Evolutionary conservation across 345 rosid genomes (phyloP).

Genomic region (Diplotaxis tenuifolia): DNA sequence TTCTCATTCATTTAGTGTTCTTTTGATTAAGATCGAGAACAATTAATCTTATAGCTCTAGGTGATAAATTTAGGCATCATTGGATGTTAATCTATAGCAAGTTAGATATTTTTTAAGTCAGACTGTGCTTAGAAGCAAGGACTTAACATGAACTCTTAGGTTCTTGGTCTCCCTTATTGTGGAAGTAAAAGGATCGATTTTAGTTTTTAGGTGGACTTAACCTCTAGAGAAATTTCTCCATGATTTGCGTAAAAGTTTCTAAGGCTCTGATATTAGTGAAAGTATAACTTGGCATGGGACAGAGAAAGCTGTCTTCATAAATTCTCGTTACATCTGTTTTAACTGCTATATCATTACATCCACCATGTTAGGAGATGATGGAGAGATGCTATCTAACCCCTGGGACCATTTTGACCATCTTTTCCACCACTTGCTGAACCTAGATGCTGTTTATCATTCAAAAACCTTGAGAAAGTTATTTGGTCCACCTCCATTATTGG

Average conservation of each 20-base stretch:
- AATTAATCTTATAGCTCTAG: neutral
- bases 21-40: neutral
- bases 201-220: conserved; percentile 3
- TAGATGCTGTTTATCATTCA: conserved; percentile 18
- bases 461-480: conserved; percentile 10
- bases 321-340: conserved; percentile 12
- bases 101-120: conserved; percentile 3
- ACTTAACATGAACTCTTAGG: neutral
- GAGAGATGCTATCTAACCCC: conserved; percentile 21
- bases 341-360: conserved; percentile 21
- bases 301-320: conserved; percentile 22
- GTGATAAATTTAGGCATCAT: neutral
- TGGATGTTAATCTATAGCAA: neutral
- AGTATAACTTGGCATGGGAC: conserved; percentile 16
- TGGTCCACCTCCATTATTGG: conserved; percentile 24
- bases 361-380: conserved; percentile 31
- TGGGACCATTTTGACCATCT: conserved; percentile 38
- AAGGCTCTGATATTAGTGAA: neutral
- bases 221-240: conserved; percentile 1
- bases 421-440: conserved; percentile 30
- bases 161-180: conserved; percentile 7
- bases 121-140: conserved; percentile 17
- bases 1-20: neutral
- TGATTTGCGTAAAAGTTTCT: neutral
- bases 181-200: neutral